phyloP scores from a whole-genome alignment of 1,284 basidiomycete genomes.

The Irpex rosettiformis region DNA sequence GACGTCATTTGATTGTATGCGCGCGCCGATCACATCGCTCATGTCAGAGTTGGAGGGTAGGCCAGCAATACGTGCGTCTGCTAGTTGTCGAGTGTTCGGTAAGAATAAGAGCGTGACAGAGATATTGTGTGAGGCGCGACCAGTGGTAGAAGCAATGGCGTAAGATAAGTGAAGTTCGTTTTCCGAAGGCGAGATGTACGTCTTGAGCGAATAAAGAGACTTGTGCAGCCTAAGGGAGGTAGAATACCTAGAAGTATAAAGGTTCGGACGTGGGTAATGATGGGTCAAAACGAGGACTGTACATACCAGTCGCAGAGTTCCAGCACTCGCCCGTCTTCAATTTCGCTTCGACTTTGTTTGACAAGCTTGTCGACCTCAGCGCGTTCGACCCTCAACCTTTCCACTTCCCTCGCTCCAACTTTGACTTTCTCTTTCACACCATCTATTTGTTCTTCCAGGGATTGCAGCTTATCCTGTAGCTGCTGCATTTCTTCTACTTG shows the following conservation, averaged over 20 bases:
- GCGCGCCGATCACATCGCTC: constrained; percentile 57
- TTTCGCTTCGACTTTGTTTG: constrained; percentile 56
- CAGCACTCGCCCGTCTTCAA: constrained; percentile 59
- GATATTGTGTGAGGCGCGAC: constrained; percentile 27
- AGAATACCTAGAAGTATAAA: constrained; percentile 51
- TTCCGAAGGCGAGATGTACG: constrained; percentile 58
- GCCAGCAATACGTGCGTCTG: constrained; percentile 51
- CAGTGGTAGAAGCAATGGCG: constrained; percentile 32
- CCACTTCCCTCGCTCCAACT: constrained; percentile 53
- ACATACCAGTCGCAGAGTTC: constrained; percentile 69
- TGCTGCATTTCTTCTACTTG: constrained; percentile 74
- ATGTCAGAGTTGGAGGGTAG: constrained; percentile 44
- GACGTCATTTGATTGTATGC: constrained; percentile 67
- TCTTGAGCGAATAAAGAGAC: constrained; percentile 55
- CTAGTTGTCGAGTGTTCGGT: constrained; percentile 62
- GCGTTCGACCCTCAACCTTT: constrained; percentile 59
- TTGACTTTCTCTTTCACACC: constrained; percentile 56
- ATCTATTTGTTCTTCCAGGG: constrained; percentile 42
- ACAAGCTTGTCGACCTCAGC: constrained; percentile 70
- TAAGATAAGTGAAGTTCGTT: constrained; percentile 76
- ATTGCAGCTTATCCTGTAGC: constrained; percentile 56
- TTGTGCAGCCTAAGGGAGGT: constrained; percentile 64
- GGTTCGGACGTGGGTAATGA: constrained; percentile 2
- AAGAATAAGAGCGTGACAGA: constrained; percentile 60
- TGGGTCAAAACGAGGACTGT: not conserved